These are phyloP conservation scores for Phalaenopsis hybrid DNA, from an alignment of 116 monocot species.

Conservation along the genomic window DNA sequence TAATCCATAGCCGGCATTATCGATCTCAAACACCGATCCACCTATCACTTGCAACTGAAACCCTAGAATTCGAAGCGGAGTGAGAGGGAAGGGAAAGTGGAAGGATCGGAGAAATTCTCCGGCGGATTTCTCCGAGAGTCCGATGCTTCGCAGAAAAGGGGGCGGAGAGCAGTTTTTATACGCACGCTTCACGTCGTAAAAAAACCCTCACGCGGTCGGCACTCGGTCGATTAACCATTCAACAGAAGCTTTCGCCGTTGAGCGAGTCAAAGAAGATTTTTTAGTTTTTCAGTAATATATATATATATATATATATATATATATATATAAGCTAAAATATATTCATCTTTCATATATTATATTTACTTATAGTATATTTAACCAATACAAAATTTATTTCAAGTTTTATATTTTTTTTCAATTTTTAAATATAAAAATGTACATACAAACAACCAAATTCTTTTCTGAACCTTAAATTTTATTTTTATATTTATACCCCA, in stretches of 20 bases:
- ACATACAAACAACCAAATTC: too few relatives aligned
- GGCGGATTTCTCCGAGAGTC: neutral
- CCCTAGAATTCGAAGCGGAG: slow-evolving; percentile 4
- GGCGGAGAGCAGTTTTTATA: neutral
- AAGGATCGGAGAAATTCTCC: neutral
- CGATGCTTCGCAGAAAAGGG: neutral
- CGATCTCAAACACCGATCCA: neutral
- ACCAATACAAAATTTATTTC: too few relatives aligned
- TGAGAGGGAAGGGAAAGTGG: neutral
- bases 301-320: too few relatives aligned
- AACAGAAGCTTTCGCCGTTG: slow-evolving; percentile 7
- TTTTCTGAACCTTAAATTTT: too few relatives aligned
- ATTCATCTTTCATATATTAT: too few relatives aligned
- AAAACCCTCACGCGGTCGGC: slow-evolving; percentile 1
- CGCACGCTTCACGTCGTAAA: neutral
- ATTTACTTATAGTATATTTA: too few relatives aligned
- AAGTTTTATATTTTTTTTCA: too few relatives aligned
- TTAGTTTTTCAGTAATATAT: neutral
- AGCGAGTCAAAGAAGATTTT: neutral
- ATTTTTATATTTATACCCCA: too few relatives aligned
- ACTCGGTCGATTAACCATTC: neutral
- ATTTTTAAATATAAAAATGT: too few relatives aligned
- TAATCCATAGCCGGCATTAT: slow-evolving; percentile 38
- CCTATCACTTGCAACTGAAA: neutral
- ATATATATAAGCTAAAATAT: too few relatives aligned